Percentiles rank a stretch among this genome's conserved stretches.
Evolutionary conservation across 164 flowering plant species (phyloP).

Genomic region (Kingdonia uniflora): DNA sequence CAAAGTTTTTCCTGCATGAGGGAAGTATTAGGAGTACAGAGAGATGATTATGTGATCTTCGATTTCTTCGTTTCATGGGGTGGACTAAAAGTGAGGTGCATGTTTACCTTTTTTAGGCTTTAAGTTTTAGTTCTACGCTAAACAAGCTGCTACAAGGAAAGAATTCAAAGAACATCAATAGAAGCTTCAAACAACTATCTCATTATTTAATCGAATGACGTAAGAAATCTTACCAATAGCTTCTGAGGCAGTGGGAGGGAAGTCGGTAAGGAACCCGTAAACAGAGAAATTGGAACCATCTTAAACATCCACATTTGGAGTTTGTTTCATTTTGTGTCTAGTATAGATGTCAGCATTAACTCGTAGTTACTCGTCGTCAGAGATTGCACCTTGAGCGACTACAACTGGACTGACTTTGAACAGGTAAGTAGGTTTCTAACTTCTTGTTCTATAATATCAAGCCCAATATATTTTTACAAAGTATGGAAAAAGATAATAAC

Average conservation of each 20-base stretch:
- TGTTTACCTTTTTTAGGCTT: constrained; percentile 33
- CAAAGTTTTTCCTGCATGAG: constrained; percentile 34
- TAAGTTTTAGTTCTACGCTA: constrained; percentile 34
- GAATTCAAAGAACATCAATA: background rate
- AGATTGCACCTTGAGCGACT: too few species aligned
- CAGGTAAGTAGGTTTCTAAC: too few species aligned
- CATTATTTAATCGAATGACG: background rate
- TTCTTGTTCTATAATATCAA: too few species aligned
- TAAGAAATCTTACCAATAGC: constrained; percentile 47
- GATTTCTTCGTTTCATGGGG: background rate
- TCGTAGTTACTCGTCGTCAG: too few species aligned
- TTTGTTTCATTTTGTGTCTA: too few species aligned
- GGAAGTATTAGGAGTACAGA: background rate
- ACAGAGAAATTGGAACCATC: constrained; percentile 63
- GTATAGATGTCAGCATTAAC: too few species aligned
- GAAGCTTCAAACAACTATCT: background rate
- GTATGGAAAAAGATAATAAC: too few species aligned
- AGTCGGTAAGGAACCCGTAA: constrained; percentile 86
- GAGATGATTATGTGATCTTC: background rate
- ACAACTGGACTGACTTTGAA: too few species aligned
- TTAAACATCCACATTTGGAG: too few species aligned
- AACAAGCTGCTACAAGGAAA: constrained; percentile 49
- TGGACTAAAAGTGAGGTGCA: constrained; percentile 1
- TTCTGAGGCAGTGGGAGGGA: constrained; percentile 74
- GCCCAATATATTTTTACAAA: too few species aligned